Evolutionary conservation across 805 yeast species (phyloP).

Genomic region (Yamadazyma philogaea): DNA sequence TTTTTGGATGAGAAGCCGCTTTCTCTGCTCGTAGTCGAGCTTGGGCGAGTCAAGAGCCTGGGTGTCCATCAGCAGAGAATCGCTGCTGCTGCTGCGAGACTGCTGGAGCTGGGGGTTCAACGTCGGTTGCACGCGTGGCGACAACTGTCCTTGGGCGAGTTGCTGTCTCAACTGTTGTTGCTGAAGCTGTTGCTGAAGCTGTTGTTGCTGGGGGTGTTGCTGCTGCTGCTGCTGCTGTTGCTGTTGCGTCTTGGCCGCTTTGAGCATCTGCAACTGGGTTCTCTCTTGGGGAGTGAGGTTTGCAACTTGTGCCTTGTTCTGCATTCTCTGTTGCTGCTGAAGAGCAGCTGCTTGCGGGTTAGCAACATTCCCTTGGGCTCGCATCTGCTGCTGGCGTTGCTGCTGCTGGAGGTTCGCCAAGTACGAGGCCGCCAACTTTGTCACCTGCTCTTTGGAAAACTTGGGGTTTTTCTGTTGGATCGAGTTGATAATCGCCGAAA

Average conservation of each 20-base stretch:
- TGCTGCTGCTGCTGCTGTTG: constrained; percentile 23
- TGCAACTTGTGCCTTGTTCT: constrained; percentile 26
- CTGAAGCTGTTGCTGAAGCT: constrained; percentile 21
- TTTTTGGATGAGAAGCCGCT: constrained; percentile 32
- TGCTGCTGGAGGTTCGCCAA: constrained; percentile 48
- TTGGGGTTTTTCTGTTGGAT: constrained; percentile 66
- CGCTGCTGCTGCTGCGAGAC: constrained; percentile 15
- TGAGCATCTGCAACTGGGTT: constrained; percentile 39
- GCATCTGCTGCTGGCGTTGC: constrained; percentile 22
- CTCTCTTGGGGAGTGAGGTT: constrained; percentile 43
- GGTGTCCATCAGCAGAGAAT: constrained; percentile 11
- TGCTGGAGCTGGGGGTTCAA: constrained; percentile 9
- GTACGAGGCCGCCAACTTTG: constrained; percentile 62
- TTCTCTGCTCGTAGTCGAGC: constrained; percentile 36
- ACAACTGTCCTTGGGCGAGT: not conserved
- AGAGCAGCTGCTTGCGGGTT: constrained; percentile 4
- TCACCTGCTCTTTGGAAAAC: constrained; percentile 60
- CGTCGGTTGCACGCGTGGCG: not conserved
- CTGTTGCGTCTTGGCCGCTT: constrained; percentile 33
- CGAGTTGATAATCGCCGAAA: constrained; percentile 60
- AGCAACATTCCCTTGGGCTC: constrained; percentile 1
- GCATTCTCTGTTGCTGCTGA: constrained; percentile 2
- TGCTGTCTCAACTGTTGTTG: constrained; percentile 16
- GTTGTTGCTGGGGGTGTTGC: constrained; percentile 18
- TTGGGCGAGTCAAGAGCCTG: constrained; percentile 22